Percentiles rank a stretch among this genome's conserved stretches.
Conservation (phyloP, 2,329 filamentous ascomycete species). For the Arthrobotrys sinensis region DNA sequence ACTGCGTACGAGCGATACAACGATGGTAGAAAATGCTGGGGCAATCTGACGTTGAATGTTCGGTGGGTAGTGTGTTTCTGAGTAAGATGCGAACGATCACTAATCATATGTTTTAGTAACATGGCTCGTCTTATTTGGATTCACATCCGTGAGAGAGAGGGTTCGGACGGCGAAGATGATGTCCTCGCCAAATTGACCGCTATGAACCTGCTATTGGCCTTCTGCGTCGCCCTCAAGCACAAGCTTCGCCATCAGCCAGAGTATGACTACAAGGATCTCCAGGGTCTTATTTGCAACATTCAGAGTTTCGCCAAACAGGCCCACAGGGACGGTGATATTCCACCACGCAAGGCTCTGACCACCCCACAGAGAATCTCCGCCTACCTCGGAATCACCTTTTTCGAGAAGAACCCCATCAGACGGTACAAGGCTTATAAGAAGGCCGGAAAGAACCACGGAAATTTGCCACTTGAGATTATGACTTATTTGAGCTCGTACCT, state of each 20-base stretch:
- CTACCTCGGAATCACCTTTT: constrained; percentile 82
- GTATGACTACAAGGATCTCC: constrained; percentile 81
- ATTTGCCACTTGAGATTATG: constrained; percentile 86
- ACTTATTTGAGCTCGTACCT: constrained; percentile 79
- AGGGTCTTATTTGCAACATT: constrained; percentile 79
- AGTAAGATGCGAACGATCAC: background rate
- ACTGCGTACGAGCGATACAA: constrained; percentile 82
- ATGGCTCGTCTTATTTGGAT: constrained; percentile 84
- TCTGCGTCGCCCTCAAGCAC: constrained; percentile 84
- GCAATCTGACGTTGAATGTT: constrained; percentile 72
- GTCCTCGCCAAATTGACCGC: constrained; percentile 79
- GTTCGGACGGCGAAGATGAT: constrained; percentile 75
- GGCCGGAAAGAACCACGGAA: constrained; percentile 75
- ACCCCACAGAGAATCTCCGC: constrained; percentile 77
- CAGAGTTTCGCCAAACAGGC: constrained; percentile 79
- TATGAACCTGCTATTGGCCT: constrained; percentile 84
- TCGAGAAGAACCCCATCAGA: constrained; percentile 83
- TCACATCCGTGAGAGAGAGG: constrained; percentile 76
- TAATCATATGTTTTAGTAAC: constrained; percentile 67
- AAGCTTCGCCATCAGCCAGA: constrained; percentile 87
- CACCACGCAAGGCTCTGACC: constrained; percentile 69
- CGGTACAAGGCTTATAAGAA: constrained; percentile 79
- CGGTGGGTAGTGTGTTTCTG: constrained; percentile 36
- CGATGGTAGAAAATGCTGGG: constrained; percentile 77
- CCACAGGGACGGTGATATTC: constrained; percentile 66